Evolutionary conservation across 73 alveolate genomes (phyloP).

Genomic region (Symbiodinium natans): DNA sequence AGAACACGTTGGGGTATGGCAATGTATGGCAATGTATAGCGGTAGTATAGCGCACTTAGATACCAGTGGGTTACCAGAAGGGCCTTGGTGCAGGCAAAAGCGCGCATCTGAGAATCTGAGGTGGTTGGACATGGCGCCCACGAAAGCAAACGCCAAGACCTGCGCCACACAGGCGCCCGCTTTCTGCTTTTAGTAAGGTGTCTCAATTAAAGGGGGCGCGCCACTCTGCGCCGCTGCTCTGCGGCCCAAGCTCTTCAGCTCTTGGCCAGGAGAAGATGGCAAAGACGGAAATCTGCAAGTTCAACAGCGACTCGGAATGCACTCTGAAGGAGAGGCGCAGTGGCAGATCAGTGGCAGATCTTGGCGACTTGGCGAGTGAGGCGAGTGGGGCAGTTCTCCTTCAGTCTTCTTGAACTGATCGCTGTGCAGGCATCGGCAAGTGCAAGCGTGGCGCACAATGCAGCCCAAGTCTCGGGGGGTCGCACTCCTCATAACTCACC

Average conservation of each 20-base stretch:
- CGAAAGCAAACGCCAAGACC: background rate
- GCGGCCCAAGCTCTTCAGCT: too few species aligned
- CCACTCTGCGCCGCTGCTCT: too few species aligned
- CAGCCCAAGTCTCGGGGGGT: background rate
- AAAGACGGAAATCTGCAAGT: conserved; percentile 78
- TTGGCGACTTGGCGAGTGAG: background rate
- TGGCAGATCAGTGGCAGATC: too few species aligned
- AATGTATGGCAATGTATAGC: too few species aligned
- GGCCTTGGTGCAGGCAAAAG: background rate
- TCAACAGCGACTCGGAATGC: conserved; percentile 23
- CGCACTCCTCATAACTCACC: background rate
- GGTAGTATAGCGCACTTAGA: too few species aligned
- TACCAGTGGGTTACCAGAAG: too few species aligned
- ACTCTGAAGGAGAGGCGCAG: too few species aligned
- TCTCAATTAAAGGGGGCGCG: too few species aligned
- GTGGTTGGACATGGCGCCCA: background rate
- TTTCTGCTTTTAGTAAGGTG: too few species aligned
- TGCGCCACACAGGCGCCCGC: conserved; percentile 2
- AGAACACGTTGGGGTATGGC: too few species aligned
- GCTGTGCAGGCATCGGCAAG: conserved; percentile 81
- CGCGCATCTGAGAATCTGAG: too few species aligned
- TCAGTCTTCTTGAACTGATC: too few species aligned
- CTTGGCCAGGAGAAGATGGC: conserved; percentile 91
- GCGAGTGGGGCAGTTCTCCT: background rate
- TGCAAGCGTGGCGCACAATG: conserved; percentile 83